Evolutionary conservation across 148 eudicot species (phyloP).

Genomic region (Dianthus caryophyllus): DNA sequence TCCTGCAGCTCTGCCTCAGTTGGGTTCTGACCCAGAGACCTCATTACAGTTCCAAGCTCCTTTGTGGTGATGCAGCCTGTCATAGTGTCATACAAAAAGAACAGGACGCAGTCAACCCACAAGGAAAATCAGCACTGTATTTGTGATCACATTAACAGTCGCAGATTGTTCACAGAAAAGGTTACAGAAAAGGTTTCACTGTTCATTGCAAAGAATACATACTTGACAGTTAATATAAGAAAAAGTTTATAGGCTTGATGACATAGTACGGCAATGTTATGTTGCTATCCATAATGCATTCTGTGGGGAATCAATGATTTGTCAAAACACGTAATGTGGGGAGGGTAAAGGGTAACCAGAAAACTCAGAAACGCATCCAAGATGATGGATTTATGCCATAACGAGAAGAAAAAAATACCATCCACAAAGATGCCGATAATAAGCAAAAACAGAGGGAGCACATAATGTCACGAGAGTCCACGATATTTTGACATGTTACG

Average conservation of each 20-base stretch:
- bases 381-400: background rate
- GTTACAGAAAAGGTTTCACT: background rate
- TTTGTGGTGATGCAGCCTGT: conserved; percentile 78
- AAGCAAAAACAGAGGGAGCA: too few relatives aligned
- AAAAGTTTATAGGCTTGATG: background rate
- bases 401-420: too few relatives aligned
- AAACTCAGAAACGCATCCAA: background rate
- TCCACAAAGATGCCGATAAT: too few relatives aligned
- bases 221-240: too few relatives aligned
- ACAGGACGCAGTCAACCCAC: too few relatives aligned
- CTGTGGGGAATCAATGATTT: background rate
- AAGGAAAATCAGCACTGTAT: too few relatives aligned
- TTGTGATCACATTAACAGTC: too few relatives aligned
- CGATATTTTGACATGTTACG: too few relatives aligned
- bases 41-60: conserved; percentile 87
- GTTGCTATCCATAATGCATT: background rate
- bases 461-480: background rate
- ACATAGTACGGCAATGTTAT: background rate
- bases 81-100: too few relatives aligned
- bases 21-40: conserved; percentile 76
- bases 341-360: background rate
- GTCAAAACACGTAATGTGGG: background rate
- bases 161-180: background rate
- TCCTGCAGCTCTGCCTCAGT: conserved; percentile 83
- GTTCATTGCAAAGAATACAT: too few relatives aligned